These are phyloP conservation scores for Colletotrichum caudatum DNA, from an alignment of 2,329 filamentous ascomycete species.

Conservation along the genomic window DNA sequence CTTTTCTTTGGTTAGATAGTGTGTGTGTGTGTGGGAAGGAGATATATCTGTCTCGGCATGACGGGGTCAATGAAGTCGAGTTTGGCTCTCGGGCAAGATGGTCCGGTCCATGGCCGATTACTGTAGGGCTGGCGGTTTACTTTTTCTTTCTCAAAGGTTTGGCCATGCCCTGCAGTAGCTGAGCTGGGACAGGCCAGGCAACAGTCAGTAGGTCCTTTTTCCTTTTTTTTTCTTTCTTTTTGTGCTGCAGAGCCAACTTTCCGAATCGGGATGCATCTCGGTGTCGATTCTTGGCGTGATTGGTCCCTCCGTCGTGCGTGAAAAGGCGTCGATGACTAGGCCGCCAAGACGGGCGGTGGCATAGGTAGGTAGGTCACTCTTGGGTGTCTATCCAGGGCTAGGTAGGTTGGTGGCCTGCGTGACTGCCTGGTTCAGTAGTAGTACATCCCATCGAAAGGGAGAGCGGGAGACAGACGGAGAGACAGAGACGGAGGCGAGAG, in stretches of 20 bases:
- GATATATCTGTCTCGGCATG: background rate
- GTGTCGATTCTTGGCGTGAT: constrained; percentile 35
- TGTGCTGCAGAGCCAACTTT: background rate
- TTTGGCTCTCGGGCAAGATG: constrained; percentile 23
- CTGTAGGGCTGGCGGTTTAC: constrained; percentile 3
- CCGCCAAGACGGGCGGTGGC: constrained; percentile 1
- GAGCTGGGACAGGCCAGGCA: background rate
- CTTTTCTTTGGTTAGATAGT: background rate
- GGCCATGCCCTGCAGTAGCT: background rate
- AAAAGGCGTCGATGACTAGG: background rate
- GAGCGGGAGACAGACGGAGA: background rate
- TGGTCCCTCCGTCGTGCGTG: constrained; percentile 10
- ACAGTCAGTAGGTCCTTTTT: too few species aligned
- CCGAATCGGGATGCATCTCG: constrained; percentile 23
- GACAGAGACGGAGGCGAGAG: background rate
- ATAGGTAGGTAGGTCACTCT: background rate
- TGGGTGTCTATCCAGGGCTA: too few species aligned
- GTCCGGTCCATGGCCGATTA: background rate
- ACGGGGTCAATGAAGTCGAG: constrained; percentile 14
- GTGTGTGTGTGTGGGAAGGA: background rate
- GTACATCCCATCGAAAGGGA: background rate
- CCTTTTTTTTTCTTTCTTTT: too few species aligned
- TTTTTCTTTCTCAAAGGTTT: background rate
- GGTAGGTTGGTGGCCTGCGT: background rate
- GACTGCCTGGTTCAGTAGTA: background rate